Evolutionary conservation across 306 rosid species (phyloP), one percentile per base, ranked within the genome.

Genomic region (Alnus glutinosa): DNA sequence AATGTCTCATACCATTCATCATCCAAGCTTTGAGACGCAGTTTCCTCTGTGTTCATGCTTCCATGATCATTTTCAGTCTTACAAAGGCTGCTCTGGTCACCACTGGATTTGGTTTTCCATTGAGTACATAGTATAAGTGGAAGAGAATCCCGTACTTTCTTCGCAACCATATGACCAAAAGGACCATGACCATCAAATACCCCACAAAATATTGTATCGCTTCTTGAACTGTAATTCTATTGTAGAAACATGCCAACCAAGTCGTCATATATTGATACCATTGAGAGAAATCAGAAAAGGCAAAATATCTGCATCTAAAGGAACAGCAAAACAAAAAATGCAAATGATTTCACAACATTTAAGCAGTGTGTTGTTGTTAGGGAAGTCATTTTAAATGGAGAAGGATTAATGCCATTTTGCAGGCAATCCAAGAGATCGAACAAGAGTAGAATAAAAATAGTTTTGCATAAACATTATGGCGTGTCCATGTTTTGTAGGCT

Each of bases 111-210:
- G 79, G 83, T 71, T 77, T 81, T 78, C 91, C 91, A 88, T 55
- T 82, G 87, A 39, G 91, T 73, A 49, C 78, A 78, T 9, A 88
- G 80, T 66, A 81, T 48, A 14, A 78, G 52, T 7, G 91, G 91
- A 77, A 88, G 89, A 34, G 87, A 71, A 74, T 88, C 91, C 1
- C 87, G 89, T 59, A 88, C 85, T 70, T 80, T 88, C 85, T 83
- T 85, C 16, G 91, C 85, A 4, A 88, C 91, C 86, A 85, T 47
- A 49, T 88, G 91, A 69, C 91, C 91, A 10, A 74, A 85, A 50
- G 89, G 91, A 81, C 91, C 91, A 46, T 88, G 91, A 10, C 91
- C 91, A 72, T 88, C 91, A 81, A 88, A 88, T 50, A 88, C 87
- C 54, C 91, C 91, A 62, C 91, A 88, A 85, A 88, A 85, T 58